phyloP scores from a whole-genome alignment of 768 basidiomycete species.

The Lentinula guzmanii region DNA sequence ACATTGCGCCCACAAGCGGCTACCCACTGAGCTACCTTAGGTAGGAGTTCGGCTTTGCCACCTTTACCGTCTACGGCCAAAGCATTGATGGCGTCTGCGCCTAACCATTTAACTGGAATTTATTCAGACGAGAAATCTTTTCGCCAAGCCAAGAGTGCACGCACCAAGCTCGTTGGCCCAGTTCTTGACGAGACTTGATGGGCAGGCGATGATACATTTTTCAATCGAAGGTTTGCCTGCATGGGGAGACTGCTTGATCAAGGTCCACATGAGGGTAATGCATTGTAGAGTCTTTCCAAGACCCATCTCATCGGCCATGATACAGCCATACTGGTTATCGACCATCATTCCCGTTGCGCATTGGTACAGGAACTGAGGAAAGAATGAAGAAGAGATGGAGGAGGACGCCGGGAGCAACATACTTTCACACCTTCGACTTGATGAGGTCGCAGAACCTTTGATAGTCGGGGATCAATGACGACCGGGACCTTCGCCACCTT shows the following conservation, averaged over 20 bases:
- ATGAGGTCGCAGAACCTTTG: conserved; percentile 91
- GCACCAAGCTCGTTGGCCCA: conserved; percentile 96
- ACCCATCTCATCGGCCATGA: conserved; percentile 99
- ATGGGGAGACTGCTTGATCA: conserved; percentile 91
- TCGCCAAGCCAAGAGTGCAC: conserved; percentile 13
- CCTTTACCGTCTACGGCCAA: conserved; percentile 92
- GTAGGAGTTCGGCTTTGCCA: conserved; percentile 73
- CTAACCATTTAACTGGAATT: conserved; percentile 87
- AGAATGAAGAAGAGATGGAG: conserved; percentile 6
- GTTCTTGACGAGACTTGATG: conserved; percentile 93
- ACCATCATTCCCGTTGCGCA: conserved; percentile 93
- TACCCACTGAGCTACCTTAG: conserved; percentile 84
- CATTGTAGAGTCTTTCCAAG: conserved; percentile 96
- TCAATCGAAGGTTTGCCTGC: conserved; percentile 85
- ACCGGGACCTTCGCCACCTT: conserved; percentile 81
- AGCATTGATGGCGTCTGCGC: conserved; percentile 73
- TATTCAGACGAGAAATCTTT: not conserved
- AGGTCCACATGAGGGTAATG: conserved; percentile 91
- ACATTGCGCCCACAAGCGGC: conserved; percentile 84
- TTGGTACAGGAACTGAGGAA: conserved; percentile 80
- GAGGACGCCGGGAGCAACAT: conserved; percentile 11
- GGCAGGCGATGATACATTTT: conserved; percentile 97
- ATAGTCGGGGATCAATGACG: conserved; percentile 87
- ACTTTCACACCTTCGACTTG: conserved; percentile 98
- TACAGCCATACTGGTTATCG: conserved; percentile 89